Evolutionary conservation across 2,329 filamentous ascomycete genomes (phyloP).

Genomic region (Colletotrichum australisinense): DNA sequence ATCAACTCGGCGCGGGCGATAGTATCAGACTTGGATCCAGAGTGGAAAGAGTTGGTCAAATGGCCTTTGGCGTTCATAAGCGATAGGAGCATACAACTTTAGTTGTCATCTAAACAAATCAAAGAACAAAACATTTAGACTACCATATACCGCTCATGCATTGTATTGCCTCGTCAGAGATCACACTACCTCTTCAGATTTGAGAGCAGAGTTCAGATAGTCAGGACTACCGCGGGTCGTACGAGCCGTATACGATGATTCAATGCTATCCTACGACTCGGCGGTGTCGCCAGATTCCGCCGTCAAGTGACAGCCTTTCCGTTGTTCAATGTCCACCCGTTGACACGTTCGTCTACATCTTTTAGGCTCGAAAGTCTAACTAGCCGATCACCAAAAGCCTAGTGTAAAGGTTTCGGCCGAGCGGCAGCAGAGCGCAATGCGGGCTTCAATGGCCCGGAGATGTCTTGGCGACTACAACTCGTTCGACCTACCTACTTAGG

Average conservation of each 20-base stretch:
- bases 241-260: no score
- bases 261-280: no score
- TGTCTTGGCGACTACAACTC: neutral
- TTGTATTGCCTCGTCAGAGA: neutral
- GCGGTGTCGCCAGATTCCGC: no score
- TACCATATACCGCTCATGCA: neutral
- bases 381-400: neutral
- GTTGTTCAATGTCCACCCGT: neutral
- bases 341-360: neutral
- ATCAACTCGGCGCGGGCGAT: constrained; percentile 24
- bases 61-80: constrained; percentile 30
- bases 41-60: constrained; percentile 29
- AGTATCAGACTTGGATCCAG: constrained; percentile 15
- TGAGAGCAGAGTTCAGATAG: neutral
- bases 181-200: neutral
- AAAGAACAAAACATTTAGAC: neutral
- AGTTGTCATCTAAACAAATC: neutral
- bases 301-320: neutral
- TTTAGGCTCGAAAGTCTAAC: neutral
- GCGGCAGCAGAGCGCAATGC: neutral
- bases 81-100: constrained; percentile 27
- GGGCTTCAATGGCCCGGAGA: neutral
- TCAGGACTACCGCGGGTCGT: neutral
- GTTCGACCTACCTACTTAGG: neutral
- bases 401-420: neutral